Conservation (phyloP, 768 basidiomycete species). For the Suillus brevipes region DNA sequence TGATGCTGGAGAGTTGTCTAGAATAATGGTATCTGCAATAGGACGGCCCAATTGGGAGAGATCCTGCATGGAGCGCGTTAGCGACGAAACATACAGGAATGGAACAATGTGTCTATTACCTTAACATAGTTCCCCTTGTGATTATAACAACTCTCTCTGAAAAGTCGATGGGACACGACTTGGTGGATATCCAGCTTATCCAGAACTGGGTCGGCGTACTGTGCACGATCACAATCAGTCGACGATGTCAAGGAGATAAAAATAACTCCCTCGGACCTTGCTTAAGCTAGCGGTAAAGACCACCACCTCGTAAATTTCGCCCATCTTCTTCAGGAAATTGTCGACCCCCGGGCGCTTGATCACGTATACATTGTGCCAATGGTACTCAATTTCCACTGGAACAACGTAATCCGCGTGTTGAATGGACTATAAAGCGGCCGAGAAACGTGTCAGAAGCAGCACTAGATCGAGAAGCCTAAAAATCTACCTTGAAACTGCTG, state of each 20-base stretch:
- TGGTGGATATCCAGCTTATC: constrained; percentile 94
- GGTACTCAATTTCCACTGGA: constrained; percentile 97
- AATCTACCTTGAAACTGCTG: constrained; percentile 91
- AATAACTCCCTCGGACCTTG: constrained; percentile 61
- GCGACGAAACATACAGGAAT: neutral
- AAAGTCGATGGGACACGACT: constrained; percentile 91
- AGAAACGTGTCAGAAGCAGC: constrained; percentile 15
- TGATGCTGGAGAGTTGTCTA: constrained; percentile 98
- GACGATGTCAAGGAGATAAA: constrained; percentile 5
- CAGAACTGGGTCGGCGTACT: constrained; percentile 98
- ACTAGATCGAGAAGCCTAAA: constrained; percentile 2
- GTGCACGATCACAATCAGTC: constrained; percentile 14
- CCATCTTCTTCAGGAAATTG: constrained; percentile 96
- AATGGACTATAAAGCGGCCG: constrained; percentile 63
- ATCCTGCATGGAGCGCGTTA: constrained; percentile 57
- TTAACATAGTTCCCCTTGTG: constrained; percentile 99
- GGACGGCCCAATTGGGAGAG: constrained; percentile 95
- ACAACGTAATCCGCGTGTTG: constrained; percentile 96
- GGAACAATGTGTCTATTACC: constrained; percentile 51
- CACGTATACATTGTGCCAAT: constrained; percentile 98
- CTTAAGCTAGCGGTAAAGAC: constrained; percentile 97
- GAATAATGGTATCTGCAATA: constrained; percentile 91
- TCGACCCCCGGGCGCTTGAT: constrained; percentile 99
- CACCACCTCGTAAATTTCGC: constrained; percentile 96
- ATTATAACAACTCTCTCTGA: constrained; percentile 98